A percentile compares a stretch with the other conserved stretches of the same genome.
Conservation (phyloP, 2,329 filamentous ascomycete species). For the Domatiomyces globalis region DNA sequence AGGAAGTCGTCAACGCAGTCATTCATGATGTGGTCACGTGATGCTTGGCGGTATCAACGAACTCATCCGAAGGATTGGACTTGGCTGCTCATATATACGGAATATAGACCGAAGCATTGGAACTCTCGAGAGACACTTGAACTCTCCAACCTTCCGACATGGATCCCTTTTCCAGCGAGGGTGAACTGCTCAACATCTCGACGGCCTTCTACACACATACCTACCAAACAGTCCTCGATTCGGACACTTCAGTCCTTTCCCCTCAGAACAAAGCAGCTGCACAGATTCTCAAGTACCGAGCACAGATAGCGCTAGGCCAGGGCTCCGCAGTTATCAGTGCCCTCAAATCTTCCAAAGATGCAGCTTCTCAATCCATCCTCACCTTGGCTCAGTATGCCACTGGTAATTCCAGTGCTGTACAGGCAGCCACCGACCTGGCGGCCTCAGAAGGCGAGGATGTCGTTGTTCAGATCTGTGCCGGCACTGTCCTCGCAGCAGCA, state of each 20-base stretch:
- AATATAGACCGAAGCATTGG: too few species aligned
- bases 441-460: slow-evolving; percentile 56
- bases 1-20: too few species aligned
- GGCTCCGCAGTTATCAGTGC: slow-evolving; percentile 57
- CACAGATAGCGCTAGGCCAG: slow-evolving; percentile 70
- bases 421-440: slow-evolving; percentile 52
- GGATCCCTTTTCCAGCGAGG: slow-evolving; percentile 52
- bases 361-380: slow-evolving; percentile 62
- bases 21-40: not conserved
- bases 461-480: slow-evolving; percentile 66
- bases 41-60: not conserved
- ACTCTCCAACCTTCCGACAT: slow-evolving; percentile 22
- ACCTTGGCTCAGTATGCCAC: slow-evolving; percentile 55
- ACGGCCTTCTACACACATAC: slow-evolving; percentile 61
- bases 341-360: slow-evolving; percentile 47
- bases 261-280: slow-evolving; percentile 62
- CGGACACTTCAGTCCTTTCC: slow-evolving; percentile 67
- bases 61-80: not conserved
- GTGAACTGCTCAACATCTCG: slow-evolving; percentile 54
- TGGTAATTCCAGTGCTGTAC: slow-evolving; percentile 49
- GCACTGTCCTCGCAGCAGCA: slow-evolving; percentile 65
- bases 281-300: slow-evolving; percentile 63
- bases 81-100: not conserved
- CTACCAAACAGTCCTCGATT: slow-evolving; percentile 74
- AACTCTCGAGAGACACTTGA: not conserved